A percentile compares a stretch with the other conserved stretches of the same genome.
Conservation (phyloP, 352 stramenopile genomes). For the Phytophthora vignae region DNA sequence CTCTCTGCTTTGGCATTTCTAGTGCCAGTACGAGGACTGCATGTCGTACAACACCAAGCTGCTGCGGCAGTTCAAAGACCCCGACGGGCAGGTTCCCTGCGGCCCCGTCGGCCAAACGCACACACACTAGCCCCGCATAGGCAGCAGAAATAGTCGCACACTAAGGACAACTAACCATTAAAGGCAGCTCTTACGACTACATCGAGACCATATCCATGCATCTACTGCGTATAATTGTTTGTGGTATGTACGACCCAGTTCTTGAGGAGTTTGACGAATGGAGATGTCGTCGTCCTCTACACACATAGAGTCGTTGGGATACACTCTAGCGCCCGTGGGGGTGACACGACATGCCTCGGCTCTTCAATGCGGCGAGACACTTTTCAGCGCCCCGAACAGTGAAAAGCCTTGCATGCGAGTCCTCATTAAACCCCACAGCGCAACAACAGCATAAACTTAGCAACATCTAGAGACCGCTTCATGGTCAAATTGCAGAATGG, state of each 20-base stretch:
- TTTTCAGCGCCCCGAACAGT: constrained; percentile 45
- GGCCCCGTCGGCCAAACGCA: constrained; percentile 22
- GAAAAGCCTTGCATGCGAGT: constrained; percentile 32
- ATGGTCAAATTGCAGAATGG: constrained; percentile 12
- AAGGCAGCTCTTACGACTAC: not conserved
- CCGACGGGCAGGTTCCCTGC: constrained; percentile 37
- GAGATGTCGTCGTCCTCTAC: constrained; percentile 73
- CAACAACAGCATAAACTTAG: constrained; percentile 5
- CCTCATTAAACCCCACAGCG: constrained; percentile 30
- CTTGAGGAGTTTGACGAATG: constrained; percentile 78
- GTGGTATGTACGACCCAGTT: constrained; percentile 75
- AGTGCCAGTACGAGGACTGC: constrained; percentile 83
- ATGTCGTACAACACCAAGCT: constrained; percentile 89
- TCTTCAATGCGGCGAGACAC: constrained; percentile 27
- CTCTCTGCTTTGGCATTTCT: constrained; percentile 2
- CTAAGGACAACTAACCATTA: not conserved
- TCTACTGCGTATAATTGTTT: constrained; percentile 1
- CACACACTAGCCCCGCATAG: constrained; percentile 4
- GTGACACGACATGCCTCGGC: constrained; percentile 37
- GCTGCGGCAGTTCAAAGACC: constrained; percentile 76
- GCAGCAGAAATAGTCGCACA: not conserved
- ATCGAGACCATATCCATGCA: not conserved
- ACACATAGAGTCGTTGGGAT: constrained; percentile 72
- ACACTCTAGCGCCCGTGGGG: constrained; percentile 60
- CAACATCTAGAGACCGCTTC: not conserved